A percentile compares a stretch with the other conserved stretches of the same genome.
phyloP scores from a whole-genome alignment of 768 basidiomycete species.

The Tulasnella sp. region DNA sequence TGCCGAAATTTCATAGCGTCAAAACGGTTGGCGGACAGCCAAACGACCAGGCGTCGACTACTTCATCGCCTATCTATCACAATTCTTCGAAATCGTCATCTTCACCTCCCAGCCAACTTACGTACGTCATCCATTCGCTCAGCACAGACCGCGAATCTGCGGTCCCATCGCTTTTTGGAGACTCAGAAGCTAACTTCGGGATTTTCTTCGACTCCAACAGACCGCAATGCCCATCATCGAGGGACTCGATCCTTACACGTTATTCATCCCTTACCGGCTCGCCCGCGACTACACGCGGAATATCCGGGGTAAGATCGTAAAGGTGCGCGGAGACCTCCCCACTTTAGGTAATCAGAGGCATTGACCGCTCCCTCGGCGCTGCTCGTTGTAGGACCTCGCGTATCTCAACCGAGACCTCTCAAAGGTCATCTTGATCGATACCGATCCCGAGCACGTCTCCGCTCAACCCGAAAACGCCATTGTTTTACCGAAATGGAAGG shows the following conservation, averaged over 20 bases:
- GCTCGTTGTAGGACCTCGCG: slow-evolving; percentile 58
- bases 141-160: too few relatives aligned
- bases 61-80: slow-evolving; percentile 92
- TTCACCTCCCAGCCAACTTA: slow-evolving; percentile 88
- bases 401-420: slow-evolving; percentile 91
- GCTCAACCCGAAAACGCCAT: slow-evolving; percentile 86
- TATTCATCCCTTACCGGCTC: slow-evolving; percentile 80
- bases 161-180: neutral
- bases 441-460: slow-evolving; percentile 60
- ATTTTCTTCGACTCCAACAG: slow-evolving; percentile 32
- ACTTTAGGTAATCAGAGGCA: neutral
- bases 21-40: slow-evolving; percentile 93
- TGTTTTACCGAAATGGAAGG: slow-evolving; percentile 76
- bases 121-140: slow-evolving; percentile 38
- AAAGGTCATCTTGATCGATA: slow-evolving; percentile 82
- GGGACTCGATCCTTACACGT: slow-evolving; percentile 87
- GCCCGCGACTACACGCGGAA: slow-evolving; percentile 86
- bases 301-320: slow-evolving; percentile 72
- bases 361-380: neutral
- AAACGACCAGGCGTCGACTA: slow-evolving; percentile 98
- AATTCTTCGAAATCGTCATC: slow-evolving; percentile 96
- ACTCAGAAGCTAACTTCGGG: neutral
- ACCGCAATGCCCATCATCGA: slow-evolving; percentile 81
- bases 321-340: slow-evolving; percentile 35
- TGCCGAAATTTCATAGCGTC: slow-evolving; percentile 47